These are phyloP conservation scores for Nannochloris sp. DNA, from an alignment of 139 green algal genomes.

Conservation along the genomic window DNA sequence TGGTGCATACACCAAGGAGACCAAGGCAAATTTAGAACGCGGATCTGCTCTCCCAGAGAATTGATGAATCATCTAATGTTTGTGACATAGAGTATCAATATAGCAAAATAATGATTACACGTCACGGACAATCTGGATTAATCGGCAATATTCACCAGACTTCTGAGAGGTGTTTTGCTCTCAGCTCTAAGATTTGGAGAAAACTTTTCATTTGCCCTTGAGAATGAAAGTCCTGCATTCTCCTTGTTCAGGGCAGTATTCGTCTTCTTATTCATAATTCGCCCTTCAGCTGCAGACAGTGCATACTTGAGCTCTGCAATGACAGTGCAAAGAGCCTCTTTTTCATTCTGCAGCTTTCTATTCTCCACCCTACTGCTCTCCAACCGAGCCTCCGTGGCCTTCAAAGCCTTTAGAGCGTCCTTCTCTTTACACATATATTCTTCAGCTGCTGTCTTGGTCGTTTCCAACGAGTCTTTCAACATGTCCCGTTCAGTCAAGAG, in stretches of 20 bases:
- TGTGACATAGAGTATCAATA: background rate
- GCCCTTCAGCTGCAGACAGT: background rate
- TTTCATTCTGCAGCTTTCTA: background rate
- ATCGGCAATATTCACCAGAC: too few species aligned
- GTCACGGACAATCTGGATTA: too few species aligned
- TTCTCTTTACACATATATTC: too few species aligned
- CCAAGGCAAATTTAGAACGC: constrained; percentile 95
- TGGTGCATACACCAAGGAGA: constrained; percentile 56
- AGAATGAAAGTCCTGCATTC: too few species aligned
- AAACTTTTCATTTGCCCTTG: too few species aligned
- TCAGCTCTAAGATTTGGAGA: too few species aligned
- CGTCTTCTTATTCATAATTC: background rate
- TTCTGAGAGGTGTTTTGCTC: too few species aligned
- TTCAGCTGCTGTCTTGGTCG: too few species aligned
- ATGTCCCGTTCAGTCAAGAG: too few species aligned
- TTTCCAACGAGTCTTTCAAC: too few species aligned
- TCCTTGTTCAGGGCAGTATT: background rate
- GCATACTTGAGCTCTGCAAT: background rate
- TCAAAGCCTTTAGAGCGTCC: background rate
- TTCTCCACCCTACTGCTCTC: background rate
- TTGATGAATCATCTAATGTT: background rate
- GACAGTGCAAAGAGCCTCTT: background rate
- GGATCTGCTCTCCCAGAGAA: constrained; percentile 90
- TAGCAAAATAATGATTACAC: background rate
- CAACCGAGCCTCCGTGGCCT: background rate